Conservation (phyloP, 345 rosid species). For the Hevea brasiliensis region DNA sequence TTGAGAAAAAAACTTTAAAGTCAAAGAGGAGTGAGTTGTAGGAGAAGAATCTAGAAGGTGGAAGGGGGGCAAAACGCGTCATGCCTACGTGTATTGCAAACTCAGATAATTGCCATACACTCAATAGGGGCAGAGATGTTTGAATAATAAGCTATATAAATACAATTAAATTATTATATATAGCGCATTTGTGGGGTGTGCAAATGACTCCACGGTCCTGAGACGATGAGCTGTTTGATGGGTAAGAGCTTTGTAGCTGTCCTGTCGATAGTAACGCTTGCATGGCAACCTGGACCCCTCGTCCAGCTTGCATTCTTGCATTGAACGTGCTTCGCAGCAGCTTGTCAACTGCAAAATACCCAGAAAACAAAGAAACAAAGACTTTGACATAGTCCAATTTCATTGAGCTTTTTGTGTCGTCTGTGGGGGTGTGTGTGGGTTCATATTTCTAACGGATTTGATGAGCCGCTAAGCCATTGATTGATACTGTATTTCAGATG, state of each 20-base stretch:
- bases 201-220: too few relatives aligned
- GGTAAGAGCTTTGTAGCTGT: background rate
- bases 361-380: background rate
- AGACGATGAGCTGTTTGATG: background rate
- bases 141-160: too few relatives aligned
- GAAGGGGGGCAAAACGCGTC: background rate
- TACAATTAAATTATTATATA: too few relatives aligned
- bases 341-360: slow-evolving; percentile 13
- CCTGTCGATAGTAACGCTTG: slow-evolving; percentile 16
- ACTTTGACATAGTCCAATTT: background rate
- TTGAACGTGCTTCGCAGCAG: background rate
- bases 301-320: slow-evolving; percentile 20
- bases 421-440: background rate
- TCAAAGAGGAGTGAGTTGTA: too few relatives aligned
- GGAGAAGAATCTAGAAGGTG: background rate
- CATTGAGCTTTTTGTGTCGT: background rate
- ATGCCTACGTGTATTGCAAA: background rate
- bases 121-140: too few relatives aligned
- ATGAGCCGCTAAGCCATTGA: background rate
- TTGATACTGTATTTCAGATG: too few relatives aligned
- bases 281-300: slow-evolving; percentile 3
- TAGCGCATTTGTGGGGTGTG: too few relatives aligned
- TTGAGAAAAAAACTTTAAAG: too few relatives aligned
- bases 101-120: background rate
- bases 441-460: background rate